Evolutionary conservation across 164 flowering plant species (phyloP).

Genomic region (Umbilicus rupestris): DNA sequence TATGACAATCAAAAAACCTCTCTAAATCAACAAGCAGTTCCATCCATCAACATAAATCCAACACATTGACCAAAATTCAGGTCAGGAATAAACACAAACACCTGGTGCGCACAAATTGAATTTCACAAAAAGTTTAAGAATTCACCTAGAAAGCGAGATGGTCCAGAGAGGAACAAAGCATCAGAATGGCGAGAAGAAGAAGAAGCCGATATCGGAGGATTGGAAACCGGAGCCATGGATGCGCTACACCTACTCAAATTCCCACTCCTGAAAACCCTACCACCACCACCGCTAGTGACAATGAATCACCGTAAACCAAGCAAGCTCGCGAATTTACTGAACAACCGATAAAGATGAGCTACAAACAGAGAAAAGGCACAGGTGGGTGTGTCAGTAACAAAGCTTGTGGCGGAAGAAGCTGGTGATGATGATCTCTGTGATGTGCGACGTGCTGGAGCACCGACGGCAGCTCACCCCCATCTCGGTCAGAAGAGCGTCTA

Average conservation of each 20-base stretch:
- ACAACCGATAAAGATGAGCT: neutral
- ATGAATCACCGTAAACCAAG: neutral
- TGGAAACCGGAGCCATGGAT: constrained; percentile 28
- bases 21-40: neutral
- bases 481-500: constrained; percentile 17
- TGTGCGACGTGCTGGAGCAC: constrained; percentile 65
- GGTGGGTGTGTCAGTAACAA: constrained; percentile 7
- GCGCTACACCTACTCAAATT: constrained; percentile 21
- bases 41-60: neutral
- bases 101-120: neutral
- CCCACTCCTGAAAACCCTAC: constrained; percentile 14
- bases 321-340: neutral
- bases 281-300: constrained; percentile 28
- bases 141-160: constrained; percentile 40
- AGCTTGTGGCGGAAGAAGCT: constrained; percentile 89
- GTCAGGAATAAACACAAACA: constrained; percentile 1
- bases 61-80: too few species aligned
- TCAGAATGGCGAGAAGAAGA: constrained; percentile 35
- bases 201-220: constrained; percentile 23
- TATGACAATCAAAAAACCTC: neutral
- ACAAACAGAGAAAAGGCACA: neutral
- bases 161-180: constrained; percentile 36
- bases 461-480: constrained; percentile 53
- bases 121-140: constrained; percentile 1
- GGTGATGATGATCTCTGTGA: constrained; percentile 80